Evolutionary conservation across 805 yeast species (phyloP).

Genomic region (baker's yeast (Saccharomyces cerevisiae)): DNA sequence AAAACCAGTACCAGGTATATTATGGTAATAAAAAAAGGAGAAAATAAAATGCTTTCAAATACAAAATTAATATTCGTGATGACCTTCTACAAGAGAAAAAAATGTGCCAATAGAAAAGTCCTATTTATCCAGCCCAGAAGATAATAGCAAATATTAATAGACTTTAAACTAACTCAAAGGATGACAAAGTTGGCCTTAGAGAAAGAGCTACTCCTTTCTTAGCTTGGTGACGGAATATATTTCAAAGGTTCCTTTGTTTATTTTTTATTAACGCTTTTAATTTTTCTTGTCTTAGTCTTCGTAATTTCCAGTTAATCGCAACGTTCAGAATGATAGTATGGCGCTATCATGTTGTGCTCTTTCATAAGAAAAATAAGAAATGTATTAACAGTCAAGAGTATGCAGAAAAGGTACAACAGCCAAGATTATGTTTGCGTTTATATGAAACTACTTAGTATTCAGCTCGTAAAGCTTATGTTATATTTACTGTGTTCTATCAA

Average conservation of each 20-base stretch:
- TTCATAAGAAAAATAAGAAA: not conserved
- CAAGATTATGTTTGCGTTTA: not conserved
- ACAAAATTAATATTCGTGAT: not conserved
- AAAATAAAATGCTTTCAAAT: not conserved
- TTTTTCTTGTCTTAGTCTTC: not conserved
- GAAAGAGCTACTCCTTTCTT: not conserved
- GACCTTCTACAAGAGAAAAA: not conserved
- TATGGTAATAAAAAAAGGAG: not conserved
- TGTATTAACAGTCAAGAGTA: too few relatives aligned
- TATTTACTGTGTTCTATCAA: slow-evolving; percentile 26
- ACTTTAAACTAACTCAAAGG: not conserved
- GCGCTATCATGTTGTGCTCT: not conserved
- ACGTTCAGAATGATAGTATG: not conserved
- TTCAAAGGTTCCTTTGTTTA: not conserved
- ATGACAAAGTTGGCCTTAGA: not conserved
- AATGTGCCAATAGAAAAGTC: not conserved
- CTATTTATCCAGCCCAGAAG: not conserved
- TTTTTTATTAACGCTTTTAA: not conserved
- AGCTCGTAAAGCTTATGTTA: not conserved
- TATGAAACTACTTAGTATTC: slow-evolving; percentile 1
- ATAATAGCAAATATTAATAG: not conserved
- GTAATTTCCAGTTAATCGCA: not conserved
- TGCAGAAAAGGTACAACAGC: not conserved
- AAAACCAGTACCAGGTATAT: not conserved
- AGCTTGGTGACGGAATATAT: not conserved